Conservation (phyloP, 352 stramenopile genomes). For the Globisporangium spiculum region DNA sequence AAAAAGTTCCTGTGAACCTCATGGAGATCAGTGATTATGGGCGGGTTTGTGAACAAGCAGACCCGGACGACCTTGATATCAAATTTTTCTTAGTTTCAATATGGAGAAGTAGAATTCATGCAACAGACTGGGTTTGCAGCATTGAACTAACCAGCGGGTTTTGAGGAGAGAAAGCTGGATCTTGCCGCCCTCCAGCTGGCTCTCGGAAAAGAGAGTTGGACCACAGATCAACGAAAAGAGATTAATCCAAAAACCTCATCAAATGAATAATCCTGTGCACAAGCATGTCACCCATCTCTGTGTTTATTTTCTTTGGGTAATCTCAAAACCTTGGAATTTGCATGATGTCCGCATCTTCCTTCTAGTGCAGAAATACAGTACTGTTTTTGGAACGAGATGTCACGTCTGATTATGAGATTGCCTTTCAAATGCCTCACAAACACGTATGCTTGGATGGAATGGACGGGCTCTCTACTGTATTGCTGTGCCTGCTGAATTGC, state of each 20-base stretch:
- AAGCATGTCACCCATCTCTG: neutral
- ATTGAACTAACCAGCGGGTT: neutral
- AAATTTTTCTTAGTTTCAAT: neutral
- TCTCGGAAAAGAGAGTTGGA: neutral
- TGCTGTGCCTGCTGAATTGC: neutral
- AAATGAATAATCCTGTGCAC: neutral
- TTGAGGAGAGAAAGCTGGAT: neutral
- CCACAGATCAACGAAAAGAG: neutral
- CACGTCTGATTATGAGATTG: neutral
- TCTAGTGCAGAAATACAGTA: too few relatives aligned
- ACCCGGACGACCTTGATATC: neutral
- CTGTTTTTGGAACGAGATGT: neutral
- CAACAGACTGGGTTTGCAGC: too few relatives aligned
- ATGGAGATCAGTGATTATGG: neutral
- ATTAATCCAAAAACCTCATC: neutral
- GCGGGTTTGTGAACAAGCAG: neutral
- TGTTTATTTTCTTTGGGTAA: too few relatives aligned
- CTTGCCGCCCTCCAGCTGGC: neutral
- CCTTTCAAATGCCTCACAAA: neutral
- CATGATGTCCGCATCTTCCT: neutral
- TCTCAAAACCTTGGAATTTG: neutral
- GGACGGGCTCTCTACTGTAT: neutral
- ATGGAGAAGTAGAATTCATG: neutral
- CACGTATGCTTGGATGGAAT: neutral
- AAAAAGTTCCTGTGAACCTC: too few relatives aligned